These are phyloP conservation scores for Tetratostichococcus sp. DNA, from an alignment of 139 green algal genomes.

Conservation along the genomic window DNA sequence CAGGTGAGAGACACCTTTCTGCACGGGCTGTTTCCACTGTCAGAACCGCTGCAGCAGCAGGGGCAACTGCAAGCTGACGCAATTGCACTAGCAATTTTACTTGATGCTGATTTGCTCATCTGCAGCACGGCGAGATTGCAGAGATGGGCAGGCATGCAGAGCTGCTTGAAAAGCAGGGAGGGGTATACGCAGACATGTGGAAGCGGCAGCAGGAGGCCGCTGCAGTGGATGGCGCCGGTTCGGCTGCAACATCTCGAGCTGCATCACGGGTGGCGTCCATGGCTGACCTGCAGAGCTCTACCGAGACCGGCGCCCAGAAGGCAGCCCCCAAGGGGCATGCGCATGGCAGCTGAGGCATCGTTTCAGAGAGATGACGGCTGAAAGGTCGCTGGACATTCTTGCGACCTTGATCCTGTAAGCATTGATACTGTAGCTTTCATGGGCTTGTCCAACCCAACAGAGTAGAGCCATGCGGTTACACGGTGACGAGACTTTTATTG, in stretches of 20 bases:
- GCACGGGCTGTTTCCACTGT: too few relatives aligned
- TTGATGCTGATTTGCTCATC: neutral
- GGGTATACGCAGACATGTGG: constrained; percentile 76
- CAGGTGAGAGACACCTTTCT: too few relatives aligned
- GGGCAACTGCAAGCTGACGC: too few relatives aligned
- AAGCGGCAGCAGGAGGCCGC: constrained; percentile 49
- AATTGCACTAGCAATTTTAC: neutral
- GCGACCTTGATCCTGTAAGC: too few relatives aligned
- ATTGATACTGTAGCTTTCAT: too few relatives aligned
- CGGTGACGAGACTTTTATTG: too few relatives aligned
- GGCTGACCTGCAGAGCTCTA: neutral
- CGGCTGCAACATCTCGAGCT: neutral
- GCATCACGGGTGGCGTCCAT: neutral
- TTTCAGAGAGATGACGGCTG: too few relatives aligned
- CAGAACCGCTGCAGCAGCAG: too few relatives aligned
- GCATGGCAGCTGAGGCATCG: too few relatives aligned
- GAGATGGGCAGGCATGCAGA: constrained; percentile 75
- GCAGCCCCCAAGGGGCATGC: neutral
- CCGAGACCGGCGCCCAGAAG: neutral
- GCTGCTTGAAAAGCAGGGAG: constrained; percentile 57
- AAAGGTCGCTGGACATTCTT: too few relatives aligned
- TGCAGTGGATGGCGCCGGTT: neutral
- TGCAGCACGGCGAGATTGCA: constrained; percentile 46
- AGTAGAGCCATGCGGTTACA: too few relatives aligned
- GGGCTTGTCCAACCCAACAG: too few relatives aligned